Evolutionary conservation across 805 yeast species (phyloP), one percentile per base, ranked within the genome.

Genomic region (Candida loeiensis): DNA sequence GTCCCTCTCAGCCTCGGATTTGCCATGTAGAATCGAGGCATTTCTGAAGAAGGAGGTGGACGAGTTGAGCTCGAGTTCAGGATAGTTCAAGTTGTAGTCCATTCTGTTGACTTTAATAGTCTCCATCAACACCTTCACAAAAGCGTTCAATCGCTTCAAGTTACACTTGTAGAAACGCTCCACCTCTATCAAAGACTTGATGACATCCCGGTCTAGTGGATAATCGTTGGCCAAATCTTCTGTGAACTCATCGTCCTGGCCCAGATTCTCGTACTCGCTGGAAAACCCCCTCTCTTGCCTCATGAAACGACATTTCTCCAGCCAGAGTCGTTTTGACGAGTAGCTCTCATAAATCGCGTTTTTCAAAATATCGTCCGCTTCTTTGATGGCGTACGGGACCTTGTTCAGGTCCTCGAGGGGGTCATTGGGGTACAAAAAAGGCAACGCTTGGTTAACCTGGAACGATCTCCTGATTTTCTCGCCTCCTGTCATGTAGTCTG

Each of bases 321-420:
- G 58, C 79, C 89, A 81, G 32, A 90, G 59, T 52, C 90, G 89
- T 43, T 77, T 73, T 12, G 78, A 69, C n/a, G 81, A 74, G 40
- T 85, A 74, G 34, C 85, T 80, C 16, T 83, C 82, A 41, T 77
- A 70, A 2, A 86, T 73, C 12, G 84, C 76, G 8, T 75, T 63
- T 20, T 74, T 70, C 45, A 87, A 74, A 6, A 91, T 73, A 11
- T 75, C 74, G 17, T 86, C 73, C 0, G 96, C 96, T 56, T 91
- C 96, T 34, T 74, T 67, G 20, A 90, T 79, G 45, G 95, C 88
- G 28, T 64, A 72, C 0, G 97, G 97, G 0, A 80, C 78, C 22
- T 53, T 27, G 7, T 27, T 18, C 18, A 20, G 26, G 11, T 43
- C 46, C 4, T 41, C 45, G 1, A 25, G n/a, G 1, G 36, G 18